Conservation (phyloP, 2,329 filamentous ascomycete species). For the Venturiaceae sp. region DNA sequence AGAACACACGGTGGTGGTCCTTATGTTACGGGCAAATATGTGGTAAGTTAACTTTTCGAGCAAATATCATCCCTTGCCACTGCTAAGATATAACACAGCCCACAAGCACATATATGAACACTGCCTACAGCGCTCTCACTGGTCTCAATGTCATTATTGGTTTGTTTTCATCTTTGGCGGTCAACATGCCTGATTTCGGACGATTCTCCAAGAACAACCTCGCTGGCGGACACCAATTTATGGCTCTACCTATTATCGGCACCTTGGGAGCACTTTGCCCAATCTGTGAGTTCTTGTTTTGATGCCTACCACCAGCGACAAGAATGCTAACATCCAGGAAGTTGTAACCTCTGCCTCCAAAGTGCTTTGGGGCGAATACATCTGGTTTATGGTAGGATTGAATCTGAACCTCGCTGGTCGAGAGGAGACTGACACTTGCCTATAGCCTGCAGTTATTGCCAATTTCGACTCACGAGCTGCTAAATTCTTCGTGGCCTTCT, state of each 20-base stretch:
- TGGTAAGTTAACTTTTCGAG: no score
- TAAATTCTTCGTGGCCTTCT: conserved; percentile 30
- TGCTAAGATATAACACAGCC: no score
- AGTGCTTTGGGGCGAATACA: conserved; percentile 33
- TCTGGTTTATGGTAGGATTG: conserved; percentile 45
- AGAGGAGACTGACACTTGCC: no score
- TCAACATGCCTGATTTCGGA: conserved; percentile 40
- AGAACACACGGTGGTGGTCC: conserved; percentile 33
- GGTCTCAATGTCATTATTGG: conserved; percentile 39
- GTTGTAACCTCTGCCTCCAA: conserved; percentile 37
- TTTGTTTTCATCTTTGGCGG: conserved; percentile 38
- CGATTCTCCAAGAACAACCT: conserved; percentile 33
- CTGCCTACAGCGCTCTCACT: conserved; percentile 32
- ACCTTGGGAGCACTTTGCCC: conserved; percentile 37
- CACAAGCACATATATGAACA: conserved; percentile 31
- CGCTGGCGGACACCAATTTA: conserved; percentile 32
- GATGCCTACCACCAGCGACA: no score
- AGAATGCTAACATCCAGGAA: no score
- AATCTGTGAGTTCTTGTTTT: no score
- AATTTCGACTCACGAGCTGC: conserved; percentile 34
- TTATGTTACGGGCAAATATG: conserved; percentile 29
- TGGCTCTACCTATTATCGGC: conserved; percentile 38
- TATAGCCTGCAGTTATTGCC: conserved; percentile 35
- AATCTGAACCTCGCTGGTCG: no score
- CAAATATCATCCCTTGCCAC: no score